A percentile compares a stretch with the other conserved stretches of the same genome.
Evolutionary conservation across 139 green algal species (phyloP).

Genomic region (Haematococcus sp.): DNA sequence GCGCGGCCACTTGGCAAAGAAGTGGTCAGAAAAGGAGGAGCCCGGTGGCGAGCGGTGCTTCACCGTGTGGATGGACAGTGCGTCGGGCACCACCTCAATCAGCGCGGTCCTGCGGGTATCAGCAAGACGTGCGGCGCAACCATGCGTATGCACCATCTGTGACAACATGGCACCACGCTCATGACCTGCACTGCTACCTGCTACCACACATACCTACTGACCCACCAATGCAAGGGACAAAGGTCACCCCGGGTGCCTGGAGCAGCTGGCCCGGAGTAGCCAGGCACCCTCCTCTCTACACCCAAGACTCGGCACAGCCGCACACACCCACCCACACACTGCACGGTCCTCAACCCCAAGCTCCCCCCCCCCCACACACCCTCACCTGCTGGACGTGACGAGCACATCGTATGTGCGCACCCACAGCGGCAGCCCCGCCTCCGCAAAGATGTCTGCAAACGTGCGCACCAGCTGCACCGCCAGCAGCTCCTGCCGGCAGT

Average conservation of each 20-base stretch:
- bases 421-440: slow-evolving; percentile 85
- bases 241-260: too few relatives aligned
- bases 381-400: slow-evolving; percentile 75
- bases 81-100: slow-evolving; percentile 96
- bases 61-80: slow-evolving; percentile 89
- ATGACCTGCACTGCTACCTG: too few relatives aligned
- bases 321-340: too few relatives aligned
- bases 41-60: slow-evolving; percentile 65
- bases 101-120: slow-evolving; percentile 81
- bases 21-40: slow-evolving; percentile 74
- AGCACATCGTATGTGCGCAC: slow-evolving; percentile 90
- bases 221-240: too few relatives aligned
- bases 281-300: too few relatives aligned
- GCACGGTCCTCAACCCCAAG: too few relatives aligned
- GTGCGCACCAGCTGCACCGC: slow-evolving; percentile 90
- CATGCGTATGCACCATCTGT: too few relatives aligned
- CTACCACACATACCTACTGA: too few relatives aligned
- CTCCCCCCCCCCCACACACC: not conserved
- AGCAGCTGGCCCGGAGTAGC: too few relatives aligned
- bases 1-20: slow-evolving; percentile 67
- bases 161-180: too few relatives aligned
- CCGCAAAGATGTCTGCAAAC: slow-evolving; percentile 81
- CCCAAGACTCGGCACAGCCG: too few relatives aligned
- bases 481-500: slow-evolving; percentile 93
- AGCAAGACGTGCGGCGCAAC: too few relatives aligned